phyloP scores from a whole-genome alignment of 257 asterid genomes.

The Ehretia macrophylla region DNA sequence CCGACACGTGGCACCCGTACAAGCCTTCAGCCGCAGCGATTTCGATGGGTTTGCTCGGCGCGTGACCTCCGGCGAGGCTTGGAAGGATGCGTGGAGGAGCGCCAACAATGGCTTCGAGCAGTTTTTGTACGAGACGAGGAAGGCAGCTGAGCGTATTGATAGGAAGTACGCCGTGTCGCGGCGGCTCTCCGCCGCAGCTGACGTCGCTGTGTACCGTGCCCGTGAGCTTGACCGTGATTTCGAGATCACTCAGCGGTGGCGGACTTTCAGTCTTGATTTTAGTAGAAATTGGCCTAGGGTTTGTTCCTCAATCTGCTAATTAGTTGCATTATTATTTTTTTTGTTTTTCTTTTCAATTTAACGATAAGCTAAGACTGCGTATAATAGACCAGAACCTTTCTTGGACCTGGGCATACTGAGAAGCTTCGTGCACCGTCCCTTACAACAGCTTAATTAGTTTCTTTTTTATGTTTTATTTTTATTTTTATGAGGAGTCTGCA shows the following conservation, averaged over 20 bases:
- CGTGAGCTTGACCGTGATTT: conserved; percentile 79
- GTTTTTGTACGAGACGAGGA: conserved; percentile 66
- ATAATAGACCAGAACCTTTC: no score
- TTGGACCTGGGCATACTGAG: not conserved
- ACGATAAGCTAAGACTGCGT: no score
- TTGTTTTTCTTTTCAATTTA: not conserved
- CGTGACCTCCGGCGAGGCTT: conserved; percentile 64
- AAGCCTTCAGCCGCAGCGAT: conserved; percentile 82
- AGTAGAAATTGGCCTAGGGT: conserved; percentile 76
- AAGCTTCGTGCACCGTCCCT: no score
- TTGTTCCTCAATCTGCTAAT: conserved; percentile 8
- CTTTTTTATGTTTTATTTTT: no score
- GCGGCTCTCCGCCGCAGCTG: conserved; percentile 47
- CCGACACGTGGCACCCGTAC: conserved; percentile 30
- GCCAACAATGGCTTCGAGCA: conserved; percentile 89
- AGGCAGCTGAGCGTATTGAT: conserved; percentile 85
- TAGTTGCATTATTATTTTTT: not conserved
- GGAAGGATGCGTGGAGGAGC: conserved; percentile 72
- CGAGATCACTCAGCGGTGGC: conserved; percentile 69
- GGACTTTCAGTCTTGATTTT: conserved; percentile 65
- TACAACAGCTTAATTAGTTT: no score
- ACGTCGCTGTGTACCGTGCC: conserved; percentile 66
- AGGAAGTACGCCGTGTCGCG: conserved; percentile 60
- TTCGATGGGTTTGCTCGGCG: conserved; percentile 79
- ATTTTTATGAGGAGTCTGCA: no score